Conservation (phyloP, 2,329 filamentous ascomycete genomes). For the Aspergillus ustus region DNA sequence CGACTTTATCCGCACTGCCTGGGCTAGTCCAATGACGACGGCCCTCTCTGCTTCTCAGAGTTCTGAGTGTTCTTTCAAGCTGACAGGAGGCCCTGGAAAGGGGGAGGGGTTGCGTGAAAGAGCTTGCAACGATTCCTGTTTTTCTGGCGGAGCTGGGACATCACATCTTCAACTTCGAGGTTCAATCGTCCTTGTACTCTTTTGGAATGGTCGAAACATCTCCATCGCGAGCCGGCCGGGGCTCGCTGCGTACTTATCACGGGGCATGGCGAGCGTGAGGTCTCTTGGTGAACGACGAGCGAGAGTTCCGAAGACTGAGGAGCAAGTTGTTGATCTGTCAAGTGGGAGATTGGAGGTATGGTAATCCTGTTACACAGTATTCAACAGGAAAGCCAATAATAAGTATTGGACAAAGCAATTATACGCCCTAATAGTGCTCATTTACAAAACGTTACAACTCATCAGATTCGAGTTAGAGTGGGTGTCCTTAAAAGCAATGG, state of each 20-base stretch:
- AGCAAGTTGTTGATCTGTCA: slow-evolving; percentile 12
- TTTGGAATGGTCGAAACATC: background rate
- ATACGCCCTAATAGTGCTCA: background rate
- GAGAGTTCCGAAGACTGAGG: background rate
- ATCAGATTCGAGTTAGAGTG: no score
- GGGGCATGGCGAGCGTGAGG: background rate
- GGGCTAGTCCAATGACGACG: background rate
- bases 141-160: slow-evolving; percentile 10
- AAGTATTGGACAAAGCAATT: background rate
- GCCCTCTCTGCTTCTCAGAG: background rate
- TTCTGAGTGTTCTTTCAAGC: background rate
- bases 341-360: slow-evolving; percentile 4
- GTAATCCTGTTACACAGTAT: background rate
- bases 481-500: background rate
- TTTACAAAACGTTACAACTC: background rate
- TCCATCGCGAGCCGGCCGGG: background rate
- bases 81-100: slow-evolving; percentile 8
- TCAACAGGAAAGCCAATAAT: background rate
- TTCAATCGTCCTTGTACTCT: background rate
- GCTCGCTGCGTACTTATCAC: slow-evolving; percentile 1
- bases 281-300: background rate
- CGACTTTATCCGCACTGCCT: slow-evolving; percentile 7
- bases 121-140: slow-evolving; percentile 2
- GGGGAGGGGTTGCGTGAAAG: slow-evolving; percentile 10
- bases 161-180: slow-evolving; percentile 4